These are phyloP conservation scores for Oryza officinalis DNA, from an alignment of 176 grass and related monocot species.

Conservation along the genomic window DNA sequence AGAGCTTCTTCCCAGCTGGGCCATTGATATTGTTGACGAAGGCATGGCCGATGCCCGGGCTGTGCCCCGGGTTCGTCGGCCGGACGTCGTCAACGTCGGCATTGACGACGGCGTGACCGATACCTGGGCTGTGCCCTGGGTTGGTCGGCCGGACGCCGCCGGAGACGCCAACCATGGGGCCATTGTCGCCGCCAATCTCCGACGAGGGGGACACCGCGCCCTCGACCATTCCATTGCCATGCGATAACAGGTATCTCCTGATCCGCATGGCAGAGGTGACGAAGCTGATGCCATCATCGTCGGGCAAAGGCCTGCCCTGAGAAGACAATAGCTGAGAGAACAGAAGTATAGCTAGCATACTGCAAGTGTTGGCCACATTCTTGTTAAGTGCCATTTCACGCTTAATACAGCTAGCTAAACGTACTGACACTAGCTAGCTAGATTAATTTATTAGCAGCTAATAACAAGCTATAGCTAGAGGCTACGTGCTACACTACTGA, in stretches of 20 bases:
- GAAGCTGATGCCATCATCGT: neutral
- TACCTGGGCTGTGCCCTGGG: constrained; percentile 26
- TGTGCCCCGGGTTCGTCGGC: constrained; percentile 22
- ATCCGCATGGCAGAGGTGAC: neutral
- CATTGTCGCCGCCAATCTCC: neutral
- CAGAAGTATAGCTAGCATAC: constrained; percentile 13
- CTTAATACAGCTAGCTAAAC: neutral
- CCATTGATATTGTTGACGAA: constrained; percentile 19
- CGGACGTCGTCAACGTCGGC: neutral
- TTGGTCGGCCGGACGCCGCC: constrained; percentile 12
- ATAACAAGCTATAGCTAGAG: neutral
- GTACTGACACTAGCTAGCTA: no score
- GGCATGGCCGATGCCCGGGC: constrained; percentile 33
- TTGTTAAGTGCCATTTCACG: constrained; percentile 36
- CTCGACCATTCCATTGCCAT: constrained; percentile 8
- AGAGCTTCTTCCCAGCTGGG: constrained; percentile 13
- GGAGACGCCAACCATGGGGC: neutral
- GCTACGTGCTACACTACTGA: neutral
- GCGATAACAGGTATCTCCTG: constrained; percentile 32
- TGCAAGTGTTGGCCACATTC: neutral
- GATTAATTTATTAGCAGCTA: neutral
- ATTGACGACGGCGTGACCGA: constrained; percentile 34
- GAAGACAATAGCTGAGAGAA: constrained; percentile 11
- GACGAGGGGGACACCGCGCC: neutral
- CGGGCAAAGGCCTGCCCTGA: constrained; percentile 18